These are phyloP conservation scores for Talaromyces sp. DNA, from an alignment of 2,329 filamentous ascomycete genomes.

Conservation along the genomic window DNA sequence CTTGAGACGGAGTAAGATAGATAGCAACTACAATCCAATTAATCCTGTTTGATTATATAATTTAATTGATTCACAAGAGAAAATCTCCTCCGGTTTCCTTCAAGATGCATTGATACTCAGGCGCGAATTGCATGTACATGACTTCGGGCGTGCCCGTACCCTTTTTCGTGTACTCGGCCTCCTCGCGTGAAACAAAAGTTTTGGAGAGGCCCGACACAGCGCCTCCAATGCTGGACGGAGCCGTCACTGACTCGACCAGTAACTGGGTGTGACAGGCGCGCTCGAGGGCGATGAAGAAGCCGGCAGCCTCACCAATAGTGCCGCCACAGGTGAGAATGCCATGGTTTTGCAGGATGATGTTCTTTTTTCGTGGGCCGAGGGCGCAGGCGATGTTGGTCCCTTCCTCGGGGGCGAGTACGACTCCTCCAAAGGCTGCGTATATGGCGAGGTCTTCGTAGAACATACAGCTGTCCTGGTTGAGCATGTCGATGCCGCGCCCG, in stretches of 20 bases:
- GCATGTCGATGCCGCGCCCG: conserved; percentile 37
- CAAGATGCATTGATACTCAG: conserved; percentile 26
- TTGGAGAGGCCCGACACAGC: conserved; percentile 47
- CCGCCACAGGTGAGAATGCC: conserved; percentile 53
- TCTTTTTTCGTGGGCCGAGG: conserved; percentile 16
- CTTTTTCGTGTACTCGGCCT: conserved; percentile 18
- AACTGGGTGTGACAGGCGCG: conserved; percentile 64
- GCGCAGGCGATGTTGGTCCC: conserved; percentile 37
- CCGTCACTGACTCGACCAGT: conserved; percentile 56
- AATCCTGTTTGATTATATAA: too few species aligned
- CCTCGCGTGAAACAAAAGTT: conserved; percentile 44
- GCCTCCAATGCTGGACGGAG: background rate
- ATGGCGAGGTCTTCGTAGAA: conserved; percentile 23
- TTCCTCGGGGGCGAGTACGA: conserved; percentile 41
- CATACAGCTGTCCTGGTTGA: conserved; percentile 32
- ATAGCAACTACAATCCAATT: too few species aligned
- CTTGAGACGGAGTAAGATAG: too few species aligned
- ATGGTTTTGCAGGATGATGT: conserved; percentile 25
- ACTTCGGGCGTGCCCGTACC: conserved; percentile 13
- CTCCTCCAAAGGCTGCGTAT: conserved; percentile 42
- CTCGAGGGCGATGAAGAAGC: conserved; percentile 63
- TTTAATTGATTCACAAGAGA: conserved; percentile 5
- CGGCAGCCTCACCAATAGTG: conserved; percentile 70
- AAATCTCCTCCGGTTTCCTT: conserved; percentile 27
- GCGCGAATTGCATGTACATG: conserved; percentile 33